phyloP scores from a whole-genome alignment of 305 asterid genomes.

The Solanum hybrid region DNA sequence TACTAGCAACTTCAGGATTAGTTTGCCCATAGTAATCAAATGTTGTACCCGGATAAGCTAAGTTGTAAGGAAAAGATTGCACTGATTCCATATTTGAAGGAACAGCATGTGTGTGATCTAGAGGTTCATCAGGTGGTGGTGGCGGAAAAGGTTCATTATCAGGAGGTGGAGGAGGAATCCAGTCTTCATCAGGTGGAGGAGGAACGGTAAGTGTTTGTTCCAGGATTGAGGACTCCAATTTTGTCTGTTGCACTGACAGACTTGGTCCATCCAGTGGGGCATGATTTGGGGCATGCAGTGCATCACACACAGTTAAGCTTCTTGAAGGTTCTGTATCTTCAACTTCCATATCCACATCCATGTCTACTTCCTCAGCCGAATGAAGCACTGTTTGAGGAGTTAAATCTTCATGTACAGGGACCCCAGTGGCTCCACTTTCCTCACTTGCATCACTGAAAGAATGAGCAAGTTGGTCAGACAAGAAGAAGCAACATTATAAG shows the following conservation, averaged over 20 bases:
- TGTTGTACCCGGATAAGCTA: constrained; percentile 48
- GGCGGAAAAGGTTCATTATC: constrained; percentile 88
- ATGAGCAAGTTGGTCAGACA: not conserved
- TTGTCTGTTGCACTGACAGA: constrained; percentile 11
- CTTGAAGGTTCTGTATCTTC: constrained; percentile 52
- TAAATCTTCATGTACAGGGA: constrained; percentile 22
- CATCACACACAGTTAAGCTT: constrained; percentile 20
- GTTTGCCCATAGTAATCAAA: constrained; percentile 60
- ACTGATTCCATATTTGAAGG: constrained; percentile 32
- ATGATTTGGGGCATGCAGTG: constrained; percentile 24
- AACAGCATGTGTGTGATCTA: constrained; percentile 42
- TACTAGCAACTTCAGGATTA: constrained; percentile 31
- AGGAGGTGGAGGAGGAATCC: constrained; percentile 96
- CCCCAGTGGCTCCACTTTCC: constrained; percentile 22
- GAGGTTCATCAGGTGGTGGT: constrained; percentile 86
- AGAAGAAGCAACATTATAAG: constrained; percentile 21
- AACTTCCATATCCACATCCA: constrained; percentile 99
- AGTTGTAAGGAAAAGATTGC: constrained; percentile 42
- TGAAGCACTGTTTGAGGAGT: constrained; percentile 24
- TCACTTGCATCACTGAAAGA: constrained; percentile 18
- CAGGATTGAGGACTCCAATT: constrained; percentile 15
- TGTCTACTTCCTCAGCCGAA: constrained; percentile 67
- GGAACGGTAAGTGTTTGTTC: constrained; percentile 20
- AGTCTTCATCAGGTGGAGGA: constrained; percentile 45
- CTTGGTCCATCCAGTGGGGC: constrained; percentile 18